Percentiles rank a stretch among this genome's conserved stretches.
phyloP scores from a whole-genome alignment of 768 basidiomycete species.

The Brasilioporus rufonigricans region DNA sequence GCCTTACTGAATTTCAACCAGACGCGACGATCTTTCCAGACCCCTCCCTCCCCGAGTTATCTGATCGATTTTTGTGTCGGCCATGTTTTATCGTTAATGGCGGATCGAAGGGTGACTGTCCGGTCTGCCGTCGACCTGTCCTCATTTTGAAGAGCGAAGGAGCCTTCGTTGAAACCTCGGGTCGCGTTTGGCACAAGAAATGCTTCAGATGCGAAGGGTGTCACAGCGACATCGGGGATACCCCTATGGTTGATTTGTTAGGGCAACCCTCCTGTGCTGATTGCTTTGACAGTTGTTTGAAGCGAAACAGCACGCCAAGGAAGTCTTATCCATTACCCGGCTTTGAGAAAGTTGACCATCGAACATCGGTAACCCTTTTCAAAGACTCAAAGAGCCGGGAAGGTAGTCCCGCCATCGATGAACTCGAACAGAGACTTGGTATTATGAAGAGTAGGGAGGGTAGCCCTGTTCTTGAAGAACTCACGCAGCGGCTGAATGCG shows the following conservation, averaged over 20 bases:
- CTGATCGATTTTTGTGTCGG: conserved; percentile 68
- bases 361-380: conserved; percentile 47
- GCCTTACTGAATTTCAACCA: conserved; percentile 64
- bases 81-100: conserved; percentile 70
- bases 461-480: conserved; percentile 54
- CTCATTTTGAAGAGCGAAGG: conserved; percentile 76
- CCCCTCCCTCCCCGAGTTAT: conserved; percentile 32
- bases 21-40: conserved; percentile 88
- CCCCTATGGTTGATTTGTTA: conserved; percentile 80
- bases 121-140: conserved; percentile 65
- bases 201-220: conserved; percentile 80
- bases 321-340: conserved; percentile 38
- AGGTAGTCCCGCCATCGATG: conserved; percentile 60
- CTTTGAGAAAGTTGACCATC: conserved; percentile 28
- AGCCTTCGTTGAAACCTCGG: conserved; percentile 68
- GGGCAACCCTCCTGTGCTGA: conserved; percentile 77
- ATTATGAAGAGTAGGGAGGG: conserved; percentile 52
- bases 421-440: conserved; percentile 60
- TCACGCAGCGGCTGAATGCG: conserved; percentile 43
- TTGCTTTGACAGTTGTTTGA: conserved; percentile 78
- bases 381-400: conserved; percentile 45
- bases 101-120: conserved; percentile 75
- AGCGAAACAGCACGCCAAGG: conserved; percentile 43
- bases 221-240: conserved; percentile 66
- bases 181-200: conserved; percentile 75